These are phyloP conservation scores for Vitis labrusca DNA, from an alignment of 164 flowering plant genomes.

Conservation along the genomic window DNA sequence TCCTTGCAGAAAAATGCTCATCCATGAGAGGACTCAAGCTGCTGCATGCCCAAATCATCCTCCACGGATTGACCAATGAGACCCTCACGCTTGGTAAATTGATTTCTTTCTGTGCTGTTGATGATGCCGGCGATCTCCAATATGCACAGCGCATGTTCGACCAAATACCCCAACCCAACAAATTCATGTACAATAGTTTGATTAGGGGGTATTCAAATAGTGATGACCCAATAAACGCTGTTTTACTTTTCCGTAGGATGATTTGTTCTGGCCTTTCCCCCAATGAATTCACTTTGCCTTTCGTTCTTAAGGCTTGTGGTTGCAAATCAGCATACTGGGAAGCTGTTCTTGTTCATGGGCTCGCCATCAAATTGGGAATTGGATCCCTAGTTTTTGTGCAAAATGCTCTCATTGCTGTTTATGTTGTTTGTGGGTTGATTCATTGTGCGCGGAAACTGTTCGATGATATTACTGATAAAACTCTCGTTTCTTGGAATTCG, in stretches of 20 bases:
- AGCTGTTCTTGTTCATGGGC: constrained; percentile 35
- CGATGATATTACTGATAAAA: constrained; percentile 38
- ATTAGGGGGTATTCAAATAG: constrained; percentile 40
- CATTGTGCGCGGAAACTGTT: constrained; percentile 33
- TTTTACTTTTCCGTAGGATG: constrained; percentile 38
- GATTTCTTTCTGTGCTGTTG: constrained; percentile 31
- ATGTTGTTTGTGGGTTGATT: constrained; percentile 31
- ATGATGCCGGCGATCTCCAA: constrained; percentile 17
- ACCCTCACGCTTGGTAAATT: constrained; percentile 24
- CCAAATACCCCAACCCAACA: constrained; percentile 28
- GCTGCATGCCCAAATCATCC: constrained; percentile 35
- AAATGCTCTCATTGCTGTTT: constrained; percentile 38
- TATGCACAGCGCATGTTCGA: constrained; percentile 37
- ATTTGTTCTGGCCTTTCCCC: constrained; percentile 29
- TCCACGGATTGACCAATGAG: constrained; percentile 19
- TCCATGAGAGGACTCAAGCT: constrained; percentile 29
- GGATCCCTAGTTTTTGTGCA: constrained; percentile 41
- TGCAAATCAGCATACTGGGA: constrained; percentile 18
- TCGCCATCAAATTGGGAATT: constrained; percentile 38
- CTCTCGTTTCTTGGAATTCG: constrained; percentile 56
- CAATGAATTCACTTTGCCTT: constrained; percentile 56
- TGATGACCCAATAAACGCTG: constrained; percentile 24
- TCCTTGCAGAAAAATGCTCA: constrained; percentile 27
- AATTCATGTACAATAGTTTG: constrained; percentile 41
- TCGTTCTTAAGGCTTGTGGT: constrained; percentile 54